Percentiles rank a stretch among this genome's conserved stretches.
Conservation (phyloP, 768 basidiomycete species). For the Lentinus brumalis region DNA sequence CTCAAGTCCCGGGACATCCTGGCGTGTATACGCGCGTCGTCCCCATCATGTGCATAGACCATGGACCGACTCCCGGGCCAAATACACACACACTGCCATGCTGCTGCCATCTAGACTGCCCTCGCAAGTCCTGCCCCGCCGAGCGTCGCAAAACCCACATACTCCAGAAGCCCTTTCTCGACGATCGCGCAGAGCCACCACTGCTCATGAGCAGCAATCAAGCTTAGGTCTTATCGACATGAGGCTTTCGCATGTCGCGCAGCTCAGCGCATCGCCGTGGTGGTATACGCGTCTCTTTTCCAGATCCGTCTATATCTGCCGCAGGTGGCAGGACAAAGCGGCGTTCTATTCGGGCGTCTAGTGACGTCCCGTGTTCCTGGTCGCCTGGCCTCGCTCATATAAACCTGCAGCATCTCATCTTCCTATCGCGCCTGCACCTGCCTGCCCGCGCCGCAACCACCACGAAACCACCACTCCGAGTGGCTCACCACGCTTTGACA, state of each 20-base stretch:
- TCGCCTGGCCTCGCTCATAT: neutral
- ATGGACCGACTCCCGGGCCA: neutral
- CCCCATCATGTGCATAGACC: neutral
- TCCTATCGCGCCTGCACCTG: neutral
- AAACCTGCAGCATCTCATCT: conserved; percentile 1
- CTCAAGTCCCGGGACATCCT: neutral
- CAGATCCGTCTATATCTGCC: neutral
- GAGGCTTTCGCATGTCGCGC: conserved; percentile 2
- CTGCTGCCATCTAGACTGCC: neutral
- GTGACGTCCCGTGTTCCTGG: neutral
- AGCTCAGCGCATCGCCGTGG: neutral
- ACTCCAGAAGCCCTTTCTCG: neutral
- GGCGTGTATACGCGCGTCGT: neutral
- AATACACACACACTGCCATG: neutral
- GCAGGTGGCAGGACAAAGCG: conserved; percentile 1
- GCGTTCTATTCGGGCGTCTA: neutral
- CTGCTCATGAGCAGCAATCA: neutral
- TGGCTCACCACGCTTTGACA: neutral
- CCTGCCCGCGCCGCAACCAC: neutral
- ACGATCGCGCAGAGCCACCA: neutral
- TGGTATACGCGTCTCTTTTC: neutral
- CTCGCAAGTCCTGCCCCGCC: neutral
- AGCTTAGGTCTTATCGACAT: neutral
- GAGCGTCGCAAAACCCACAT: neutral
- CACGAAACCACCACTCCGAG: neutral